Conservation (phyloP, 768 basidiomycete species). For the Fomitopsis serialis region DNA sequence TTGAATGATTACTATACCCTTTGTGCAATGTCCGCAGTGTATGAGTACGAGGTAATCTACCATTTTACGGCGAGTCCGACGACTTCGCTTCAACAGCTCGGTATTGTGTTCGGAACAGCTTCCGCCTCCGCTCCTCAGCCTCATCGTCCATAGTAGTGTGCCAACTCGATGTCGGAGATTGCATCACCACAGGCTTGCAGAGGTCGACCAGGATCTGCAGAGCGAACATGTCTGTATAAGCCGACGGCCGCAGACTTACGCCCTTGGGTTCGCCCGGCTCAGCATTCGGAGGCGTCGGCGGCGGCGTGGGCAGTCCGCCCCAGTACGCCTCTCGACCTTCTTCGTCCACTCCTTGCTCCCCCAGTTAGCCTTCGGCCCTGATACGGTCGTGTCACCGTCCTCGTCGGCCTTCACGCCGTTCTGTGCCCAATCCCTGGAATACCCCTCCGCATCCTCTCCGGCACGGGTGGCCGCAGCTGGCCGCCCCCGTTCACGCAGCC, state of each 20-base stretch:
- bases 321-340: slow-evolving; percentile 82
- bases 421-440: slow-evolving; percentile 55
- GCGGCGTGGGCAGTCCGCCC: slow-evolving; percentile 45
- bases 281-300: slow-evolving; percentile 31
- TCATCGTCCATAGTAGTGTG: slow-evolving; percentile 33
- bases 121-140: slow-evolving; percentile 38
- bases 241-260: neutral
- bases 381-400: slow-evolving; percentile 9
- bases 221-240: slow-evolving; percentile 32
- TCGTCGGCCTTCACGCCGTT: slow-evolving; percentile 39
- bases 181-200: slow-evolving; percentile 23
- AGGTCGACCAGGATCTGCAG: slow-evolving; percentile 35
- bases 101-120: slow-evolving; percentile 72
- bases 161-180: slow-evolving; percentile 19
- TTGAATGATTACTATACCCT: too few relatives aligned
- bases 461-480: slow-evolving; percentile 43
- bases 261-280: neutral
- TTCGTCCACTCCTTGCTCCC: slow-evolving; percentile 79
- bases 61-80: slow-evolving; percentile 2
- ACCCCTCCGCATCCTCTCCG: slow-evolving; percentile 56
- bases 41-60: neutral
- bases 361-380: slow-evolving; percentile 56
- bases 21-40: too few relatives aligned
- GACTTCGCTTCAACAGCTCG: slow-evolving; percentile 83
- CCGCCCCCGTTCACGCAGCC: slow-evolving; percentile 98